phyloP scores from a whole-genome alignment of 768 basidiomycete genomes.

The Suillus fuscotomentosus region DNA sequence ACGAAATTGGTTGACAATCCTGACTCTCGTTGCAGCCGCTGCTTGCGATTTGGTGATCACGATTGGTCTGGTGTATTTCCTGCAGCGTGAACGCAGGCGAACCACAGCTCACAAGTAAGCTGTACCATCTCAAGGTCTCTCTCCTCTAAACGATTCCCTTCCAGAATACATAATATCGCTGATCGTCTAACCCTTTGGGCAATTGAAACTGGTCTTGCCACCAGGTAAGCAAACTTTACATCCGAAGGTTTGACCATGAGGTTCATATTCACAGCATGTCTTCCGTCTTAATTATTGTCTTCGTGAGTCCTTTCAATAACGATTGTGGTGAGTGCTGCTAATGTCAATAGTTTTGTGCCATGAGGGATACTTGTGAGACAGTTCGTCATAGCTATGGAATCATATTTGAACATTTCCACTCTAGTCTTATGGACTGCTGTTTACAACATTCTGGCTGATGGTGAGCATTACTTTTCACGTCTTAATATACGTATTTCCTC shows the following conservation, averaged over 20 bases:
- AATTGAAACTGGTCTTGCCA: conserved; percentile 3
- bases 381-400: neutral
- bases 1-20: conserved; percentile 7
- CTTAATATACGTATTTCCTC: neutral
- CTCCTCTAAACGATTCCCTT: neutral
- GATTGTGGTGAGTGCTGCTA: neutral
- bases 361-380: neutral
- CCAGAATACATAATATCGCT: neutral
- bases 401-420: neutral
- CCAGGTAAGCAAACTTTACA: neutral
- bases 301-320: neutral
- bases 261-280: conserved; percentile 1
- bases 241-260: neutral
- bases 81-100: conserved; percentile 4
- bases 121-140: neutral
- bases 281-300: conserved; percentile 1
- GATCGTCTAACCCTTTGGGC: neutral
- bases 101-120: neutral
- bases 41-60: conserved; percentile 8
- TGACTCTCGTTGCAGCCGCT: conserved; percentile 5
- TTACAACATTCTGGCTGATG: conserved; percentile 6
- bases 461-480: neutral
- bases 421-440: conserved; percentile 6
- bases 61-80: conserved; percentile 5
- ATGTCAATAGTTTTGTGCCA: neutral